These are phyloP conservation scores for Wickerhamiella infanticola DNA, from an alignment of 1,139 yeast genomes.

Conservation along the genomic window DNA sequence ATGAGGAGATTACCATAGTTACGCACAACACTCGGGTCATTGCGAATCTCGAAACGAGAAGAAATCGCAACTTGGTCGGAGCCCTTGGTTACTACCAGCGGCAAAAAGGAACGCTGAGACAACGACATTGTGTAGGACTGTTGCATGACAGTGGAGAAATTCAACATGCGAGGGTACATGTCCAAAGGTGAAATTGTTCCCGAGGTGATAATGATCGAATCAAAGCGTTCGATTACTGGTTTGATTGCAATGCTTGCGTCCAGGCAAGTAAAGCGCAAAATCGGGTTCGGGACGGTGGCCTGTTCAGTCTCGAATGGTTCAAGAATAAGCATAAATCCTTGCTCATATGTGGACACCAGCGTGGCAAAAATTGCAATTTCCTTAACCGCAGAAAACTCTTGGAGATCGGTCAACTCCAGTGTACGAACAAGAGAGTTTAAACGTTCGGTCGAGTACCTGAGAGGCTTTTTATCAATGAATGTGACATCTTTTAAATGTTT, in stretches of 20 bases:
- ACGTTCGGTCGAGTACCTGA: slow-evolving; percentile 83
- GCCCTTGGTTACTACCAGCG: slow-evolving; percentile 92
- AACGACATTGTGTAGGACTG: slow-evolving; percentile 93
- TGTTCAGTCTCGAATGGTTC: slow-evolving; percentile 97
- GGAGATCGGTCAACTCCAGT: slow-evolving; percentile 72
- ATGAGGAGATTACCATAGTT: slow-evolving; percentile 86
- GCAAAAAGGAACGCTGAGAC: slow-evolving; percentile 81
- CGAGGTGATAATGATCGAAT: slow-evolving; percentile 88
- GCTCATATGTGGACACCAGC: slow-evolving; percentile 81
- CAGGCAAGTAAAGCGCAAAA: slow-evolving; percentile 82
- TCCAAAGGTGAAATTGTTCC: slow-evolving; percentile 97
- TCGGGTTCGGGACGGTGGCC: slow-evolving; percentile 95
- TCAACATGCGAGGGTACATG: slow-evolving; percentile 95
- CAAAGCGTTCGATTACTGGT: slow-evolving; percentile 87
- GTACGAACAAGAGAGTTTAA: slow-evolving; percentile 78
- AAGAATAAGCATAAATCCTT: slow-evolving; percentile 76
- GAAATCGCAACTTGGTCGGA: slow-evolving; percentile 95
- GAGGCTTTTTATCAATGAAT: slow-evolving; percentile 80
- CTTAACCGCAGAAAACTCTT: slow-evolving; percentile 81
- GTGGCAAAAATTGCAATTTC: slow-evolving; percentile 97
- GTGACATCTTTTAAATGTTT: slow-evolving; percentile 89
- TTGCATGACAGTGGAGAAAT: slow-evolving; percentile 86
- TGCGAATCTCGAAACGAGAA: slow-evolving; percentile 89
- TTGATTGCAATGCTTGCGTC: slow-evolving; percentile 97
- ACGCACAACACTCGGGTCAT: slow-evolving; percentile 94